Conservation (phyloP, 768 basidiomycete genomes). For the Chalciporus sphaerocephalus region DNA sequence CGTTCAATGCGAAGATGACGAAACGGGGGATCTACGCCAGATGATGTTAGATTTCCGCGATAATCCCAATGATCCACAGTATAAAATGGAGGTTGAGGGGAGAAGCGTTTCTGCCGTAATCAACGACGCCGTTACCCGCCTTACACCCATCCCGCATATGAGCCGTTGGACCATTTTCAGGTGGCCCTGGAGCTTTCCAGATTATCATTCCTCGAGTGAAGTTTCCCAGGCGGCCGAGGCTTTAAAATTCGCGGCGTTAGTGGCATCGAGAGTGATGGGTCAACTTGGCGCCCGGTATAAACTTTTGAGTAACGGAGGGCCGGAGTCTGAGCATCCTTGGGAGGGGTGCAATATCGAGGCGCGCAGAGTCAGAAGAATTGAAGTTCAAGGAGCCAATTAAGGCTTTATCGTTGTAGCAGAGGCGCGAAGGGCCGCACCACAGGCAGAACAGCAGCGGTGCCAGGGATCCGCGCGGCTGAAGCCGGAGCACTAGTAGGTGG, state of each 20-base stretch:
- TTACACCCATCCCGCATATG: constrained; percentile 18
- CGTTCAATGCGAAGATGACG: constrained; percentile 28
- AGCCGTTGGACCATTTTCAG: neutral
- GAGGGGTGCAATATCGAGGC: constrained; percentile 36
- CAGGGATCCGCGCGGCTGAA: too few relatives aligned
- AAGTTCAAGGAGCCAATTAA: neutral
- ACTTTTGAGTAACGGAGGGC: constrained; percentile 20
- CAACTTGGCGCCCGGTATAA: constrained; percentile 27
- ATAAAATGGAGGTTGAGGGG: constrained; percentile 4
- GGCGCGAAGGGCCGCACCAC: too few relatives aligned
- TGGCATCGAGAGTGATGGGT: constrained; percentile 42
- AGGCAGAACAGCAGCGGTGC: too few relatives aligned
- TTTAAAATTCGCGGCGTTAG: constrained; percentile 46
- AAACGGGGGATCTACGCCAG: constrained; percentile 11
- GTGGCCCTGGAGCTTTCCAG: constrained; percentile 16
- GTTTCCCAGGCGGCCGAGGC: constrained; percentile 46
- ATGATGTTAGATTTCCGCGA: constrained; percentile 38
- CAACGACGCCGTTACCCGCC: constrained; percentile 12
- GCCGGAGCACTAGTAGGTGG: too few relatives aligned
- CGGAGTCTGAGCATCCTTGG: constrained; percentile 41
- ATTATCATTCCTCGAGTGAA: constrained; percentile 18
- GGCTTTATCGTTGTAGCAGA: too few relatives aligned
- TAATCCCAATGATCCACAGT: constrained; percentile 28
- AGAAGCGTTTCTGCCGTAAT: constrained; percentile 22
- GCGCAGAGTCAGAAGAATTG: neutral